phyloP scores from a whole-genome alignment of 495 filamentous ascomycete genomes.

The Pyrenopolyporus hunteri region DNA sequence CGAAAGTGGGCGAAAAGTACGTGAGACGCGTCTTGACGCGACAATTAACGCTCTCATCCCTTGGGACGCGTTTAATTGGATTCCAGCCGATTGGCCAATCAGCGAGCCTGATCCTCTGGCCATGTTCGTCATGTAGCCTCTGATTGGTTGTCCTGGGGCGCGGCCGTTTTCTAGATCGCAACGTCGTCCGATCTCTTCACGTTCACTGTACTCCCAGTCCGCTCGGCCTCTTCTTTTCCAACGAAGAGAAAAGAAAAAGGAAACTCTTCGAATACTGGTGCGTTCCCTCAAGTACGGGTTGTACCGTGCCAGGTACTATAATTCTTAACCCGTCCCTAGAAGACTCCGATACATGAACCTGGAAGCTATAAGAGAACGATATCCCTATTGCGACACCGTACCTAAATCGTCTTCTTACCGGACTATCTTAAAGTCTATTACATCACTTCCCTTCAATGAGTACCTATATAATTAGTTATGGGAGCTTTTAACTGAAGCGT shows the following conservation, averaged over 20 bases:
- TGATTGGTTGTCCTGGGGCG: constrained; percentile 18
- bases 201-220: constrained; percentile 8
- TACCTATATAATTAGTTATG: not conserved
- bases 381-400: too few species aligned
- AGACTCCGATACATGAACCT: too few species aligned
- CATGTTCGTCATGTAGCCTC: constrained; percentile 20
- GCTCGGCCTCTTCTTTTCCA: constrained; percentile 18
- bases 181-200: constrained; percentile 26
- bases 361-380: too few species aligned
- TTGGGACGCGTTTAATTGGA: constrained; percentile 28
- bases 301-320: too few species aligned
- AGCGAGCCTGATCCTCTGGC: not conserved
- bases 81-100: constrained; percentile 17
- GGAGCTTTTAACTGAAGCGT: too few species aligned
- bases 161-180: constrained; percentile 16
- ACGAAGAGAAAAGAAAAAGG: not conserved
- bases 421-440: not conserved
- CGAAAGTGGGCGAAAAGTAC: not conserved
- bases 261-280: not conserved
- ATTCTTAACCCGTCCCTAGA: too few species aligned
- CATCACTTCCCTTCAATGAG: not conserved
- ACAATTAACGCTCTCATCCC: constrained; percentile 9
- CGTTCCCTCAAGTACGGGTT: too few species aligned
- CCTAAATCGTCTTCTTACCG: too few species aligned
- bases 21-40: constrained; percentile 20